Conservation (phyloP, 2,329 filamentous ascomycete genomes). For the Nectriaceae sp. region DNA sequence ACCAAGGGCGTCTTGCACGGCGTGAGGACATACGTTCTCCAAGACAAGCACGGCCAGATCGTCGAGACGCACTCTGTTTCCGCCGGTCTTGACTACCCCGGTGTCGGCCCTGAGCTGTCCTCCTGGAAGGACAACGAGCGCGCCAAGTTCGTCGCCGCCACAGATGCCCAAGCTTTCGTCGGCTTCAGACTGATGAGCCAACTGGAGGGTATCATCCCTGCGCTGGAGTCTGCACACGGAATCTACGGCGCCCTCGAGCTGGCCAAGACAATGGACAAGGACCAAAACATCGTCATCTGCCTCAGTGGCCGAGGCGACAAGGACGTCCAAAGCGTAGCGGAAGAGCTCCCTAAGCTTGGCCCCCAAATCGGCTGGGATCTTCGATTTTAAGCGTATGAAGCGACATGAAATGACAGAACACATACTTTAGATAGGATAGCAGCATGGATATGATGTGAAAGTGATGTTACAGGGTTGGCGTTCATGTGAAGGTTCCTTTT, state of each 20-base stretch:
- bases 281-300: slow-evolving; percentile 90
- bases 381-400: slow-evolving; percentile 50
- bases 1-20: slow-evolving; percentile 93
- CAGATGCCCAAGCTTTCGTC: slow-evolving; percentile 84
- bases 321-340: slow-evolving; percentile 97
- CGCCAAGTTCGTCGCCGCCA: slow-evolving; percentile 87
- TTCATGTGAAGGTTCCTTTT: slow-evolving; percentile 25
- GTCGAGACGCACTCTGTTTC: slow-evolving; percentile 94
- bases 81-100: slow-evolving; percentile 94
- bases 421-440: slow-evolving; percentile 9
- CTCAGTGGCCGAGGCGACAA: slow-evolving; percentile 93
- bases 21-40: slow-evolving; percentile 92
- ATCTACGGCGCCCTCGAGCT: slow-evolving; percentile 87
- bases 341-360: slow-evolving; percentile 85
- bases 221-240: slow-evolving; percentile 90
- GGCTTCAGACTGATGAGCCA: slow-evolving; percentile 85
- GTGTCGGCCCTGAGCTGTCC: slow-evolving; percentile 89
- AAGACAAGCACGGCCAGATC: slow-evolving; percentile 92
- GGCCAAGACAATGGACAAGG: slow-evolving; percentile 89
- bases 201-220: slow-evolving; percentile 95
- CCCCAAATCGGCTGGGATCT: slow-evolving; percentile 81
- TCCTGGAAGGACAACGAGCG: slow-evolving; percentile 90
- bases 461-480: slow-evolving; percentile 28
- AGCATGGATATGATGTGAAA: slow-evolving; percentile 16
- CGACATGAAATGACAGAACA: not conserved